Percentiles rank a stretch among this genome's conserved stretches.
phyloP scores from a whole-genome alignment of 208 protist species.

The Wallacemonas collosoma region DNA sequence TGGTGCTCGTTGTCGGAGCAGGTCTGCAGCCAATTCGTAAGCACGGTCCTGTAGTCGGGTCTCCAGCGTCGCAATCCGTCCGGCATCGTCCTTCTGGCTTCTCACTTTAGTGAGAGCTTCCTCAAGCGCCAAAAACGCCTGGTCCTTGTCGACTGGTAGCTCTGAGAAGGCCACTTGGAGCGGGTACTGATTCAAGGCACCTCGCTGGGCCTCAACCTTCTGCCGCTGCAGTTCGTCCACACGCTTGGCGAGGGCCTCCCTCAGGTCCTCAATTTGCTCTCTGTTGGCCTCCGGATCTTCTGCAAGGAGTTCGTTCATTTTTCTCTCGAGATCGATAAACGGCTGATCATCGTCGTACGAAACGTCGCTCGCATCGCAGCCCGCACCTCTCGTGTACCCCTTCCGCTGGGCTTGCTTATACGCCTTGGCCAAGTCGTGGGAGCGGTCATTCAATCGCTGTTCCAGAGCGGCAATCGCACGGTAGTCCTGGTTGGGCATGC shows the following conservation, averaged over 20 bases:
- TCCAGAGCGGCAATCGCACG: slow-evolving; percentile 34
- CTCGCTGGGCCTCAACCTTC: slow-evolving; percentile 42
- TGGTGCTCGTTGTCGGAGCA: slow-evolving; percentile 31
- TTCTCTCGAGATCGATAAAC: slow-evolving; percentile 55
- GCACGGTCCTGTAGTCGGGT: slow-evolving; percentile 45
- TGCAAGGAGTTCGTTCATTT: slow-evolving; percentile 31
- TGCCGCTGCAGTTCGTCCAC: slow-evolving; percentile 35
- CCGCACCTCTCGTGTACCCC: slow-evolving; percentile 34
- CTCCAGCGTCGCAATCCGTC: slow-evolving; percentile 16
- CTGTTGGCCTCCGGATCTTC: slow-evolving; percentile 8
- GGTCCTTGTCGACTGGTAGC: slow-evolving; percentile 38
- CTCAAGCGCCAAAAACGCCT: slow-evolving; percentile 39
- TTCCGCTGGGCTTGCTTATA: slow-evolving; percentile 34
- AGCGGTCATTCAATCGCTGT: slow-evolving; percentile 39
- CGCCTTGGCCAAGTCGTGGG: slow-evolving; percentile 33
- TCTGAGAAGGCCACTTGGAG: slow-evolving; percentile 42
- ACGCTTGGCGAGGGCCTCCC: slow-evolving; percentile 37
- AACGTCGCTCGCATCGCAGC: slow-evolving; percentile 25
- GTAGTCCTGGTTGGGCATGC: slow-evolving; percentile 23
- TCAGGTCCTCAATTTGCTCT: slow-evolving; percentile 26
- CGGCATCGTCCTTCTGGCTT: neutral
- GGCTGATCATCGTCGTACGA: slow-evolving; percentile 38
- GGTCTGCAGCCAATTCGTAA: slow-evolving; percentile 46
- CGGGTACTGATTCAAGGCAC: slow-evolving; percentile 41
- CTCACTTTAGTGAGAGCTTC: slow-evolving; percentile 19